phyloP scores from a whole-genome alignment of 1,139 yeast species.

The Pichia terricola region DNA sequence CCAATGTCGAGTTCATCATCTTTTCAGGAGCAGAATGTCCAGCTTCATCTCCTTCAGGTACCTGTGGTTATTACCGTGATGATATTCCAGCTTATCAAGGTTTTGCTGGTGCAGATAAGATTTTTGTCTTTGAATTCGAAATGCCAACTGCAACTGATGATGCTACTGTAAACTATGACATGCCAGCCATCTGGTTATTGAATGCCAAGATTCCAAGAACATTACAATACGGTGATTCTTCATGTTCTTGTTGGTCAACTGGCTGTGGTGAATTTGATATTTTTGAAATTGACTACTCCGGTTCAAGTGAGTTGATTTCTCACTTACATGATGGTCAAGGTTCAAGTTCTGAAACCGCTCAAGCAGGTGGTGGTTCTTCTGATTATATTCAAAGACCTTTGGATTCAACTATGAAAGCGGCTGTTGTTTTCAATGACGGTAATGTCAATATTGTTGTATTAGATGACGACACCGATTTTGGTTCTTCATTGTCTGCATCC shows the following conservation, averaged over 20 bases:
- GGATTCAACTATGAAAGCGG: conserved; percentile 72
- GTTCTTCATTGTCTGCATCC: conserved; percentile 39
- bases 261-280: conserved; percentile 97
- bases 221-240: conserved; percentile 68
- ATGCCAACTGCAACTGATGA: conserved; percentile 66
- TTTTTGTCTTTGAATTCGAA: conserved; percentile 80
- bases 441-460: conserved; percentile 52
- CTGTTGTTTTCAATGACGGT: conserved; percentile 63
- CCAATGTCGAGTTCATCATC: conserved; percentile 71
- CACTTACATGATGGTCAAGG: conserved; percentile 90
- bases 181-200: conserved; percentile 96
- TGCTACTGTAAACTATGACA: conserved; percentile 49
- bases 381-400: conserved; percentile 86
- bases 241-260: conserved; percentile 89
- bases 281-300: conserved; percentile 71
- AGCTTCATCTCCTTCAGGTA: conserved; percentile 33
- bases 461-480: conserved; percentile 46
- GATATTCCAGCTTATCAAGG: conserved; percentile 93
- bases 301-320: conserved; percentile 64
- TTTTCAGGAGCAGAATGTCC: conserved; percentile 62
- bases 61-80: conserved; percentile 81
- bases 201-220: conserved; percentile 95
- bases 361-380: conserved; percentile 78
- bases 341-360: conserved; percentile 32
- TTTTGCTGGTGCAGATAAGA: conserved; percentile 66